phyloP scores from a whole-genome alignment of 2,329 filamentous ascomycete species.

The Ophiostoma sp. region DNA sequence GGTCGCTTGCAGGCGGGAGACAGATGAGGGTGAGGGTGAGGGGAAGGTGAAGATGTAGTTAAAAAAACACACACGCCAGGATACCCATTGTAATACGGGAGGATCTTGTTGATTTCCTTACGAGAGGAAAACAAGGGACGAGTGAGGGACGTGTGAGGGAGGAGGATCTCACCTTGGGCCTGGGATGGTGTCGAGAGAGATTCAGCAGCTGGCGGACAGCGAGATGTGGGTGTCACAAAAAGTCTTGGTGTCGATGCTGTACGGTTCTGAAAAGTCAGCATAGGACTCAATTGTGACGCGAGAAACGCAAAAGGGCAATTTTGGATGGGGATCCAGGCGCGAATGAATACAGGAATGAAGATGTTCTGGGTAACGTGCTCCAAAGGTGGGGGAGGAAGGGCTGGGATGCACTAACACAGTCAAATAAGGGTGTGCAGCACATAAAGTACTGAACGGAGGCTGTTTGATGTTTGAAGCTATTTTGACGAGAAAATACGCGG shows the following conservation, averaged over 20 bases:
- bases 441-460: not conserved
- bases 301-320: not conserved
- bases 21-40: not conserved
- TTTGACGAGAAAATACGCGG: constrained; percentile 16
- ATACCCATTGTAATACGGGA: not conserved
- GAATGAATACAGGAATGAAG: not conserved
- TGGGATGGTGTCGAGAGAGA: not conserved
- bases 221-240: not conserved
- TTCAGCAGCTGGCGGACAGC: not conserved
- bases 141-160: not conserved
- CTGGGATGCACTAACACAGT: constrained; percentile 11
- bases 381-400: constrained; percentile 2
- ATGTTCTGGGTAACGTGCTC: not conserved
- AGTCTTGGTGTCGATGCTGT: not conserved
- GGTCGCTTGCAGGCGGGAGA: not conserved
- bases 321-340: not conserved
- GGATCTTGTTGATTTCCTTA: not conserved
- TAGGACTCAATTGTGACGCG: not conserved
- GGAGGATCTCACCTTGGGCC: not conserved
- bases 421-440: not conserved
- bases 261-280: not conserved
- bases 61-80: not conserved
- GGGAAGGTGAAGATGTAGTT: not conserved
- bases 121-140: not conserved
- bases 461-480: constrained; percentile 18